phyloP scores from a whole-genome alignment of 257 asterid genomes.

The Verbascum thapsus region DNA sequence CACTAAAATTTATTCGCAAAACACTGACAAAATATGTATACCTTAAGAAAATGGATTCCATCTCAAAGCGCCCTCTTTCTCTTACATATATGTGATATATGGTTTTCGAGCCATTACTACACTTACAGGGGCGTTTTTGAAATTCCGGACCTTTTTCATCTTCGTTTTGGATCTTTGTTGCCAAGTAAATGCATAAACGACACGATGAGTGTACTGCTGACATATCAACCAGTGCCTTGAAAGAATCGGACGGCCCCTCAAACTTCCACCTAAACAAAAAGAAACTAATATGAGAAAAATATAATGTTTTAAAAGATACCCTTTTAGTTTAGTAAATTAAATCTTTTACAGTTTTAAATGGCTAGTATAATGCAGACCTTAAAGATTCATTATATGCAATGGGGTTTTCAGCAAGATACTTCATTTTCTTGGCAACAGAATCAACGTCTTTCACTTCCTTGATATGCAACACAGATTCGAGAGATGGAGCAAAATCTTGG shows the following conservation, averaged over 20 bases:
- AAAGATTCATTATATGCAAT: slow-evolving; percentile 70
- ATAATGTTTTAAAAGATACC: too few species aligned
- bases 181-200: slow-evolving; percentile 88
- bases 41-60: slow-evolving; percentile 89
- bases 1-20: neutral
- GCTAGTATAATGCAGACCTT: slow-evolving; percentile 50
- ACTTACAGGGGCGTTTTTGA: slow-evolving; percentile 88
- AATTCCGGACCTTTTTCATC: slow-evolving; percentile 62
- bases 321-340: too few species aligned
- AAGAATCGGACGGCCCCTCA: slow-evolving; percentile 93
- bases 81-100: slow-evolving; percentile 74
- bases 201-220: slow-evolving; percentile 99
- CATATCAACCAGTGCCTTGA: slow-evolving; percentile 99
- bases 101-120: slow-evolving; percentile 56
- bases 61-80: slow-evolving; percentile 85
- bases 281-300: neutral
- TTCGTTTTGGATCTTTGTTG: slow-evolving; percentile 65
- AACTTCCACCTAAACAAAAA: slow-evolving; percentile 76
- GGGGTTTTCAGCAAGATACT: slow-evolving; percentile 72
- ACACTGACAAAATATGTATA: slow-evolving; percentile 27
- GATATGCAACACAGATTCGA: slow-evolving; percentile 72
- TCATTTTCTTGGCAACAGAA: slow-evolving; percentile 75
- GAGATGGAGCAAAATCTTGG: slow-evolving; percentile 86
- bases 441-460: slow-evolving; percentile 68
- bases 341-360: too few species aligned